Percentiles rank a stretch among this genome's conserved stretches.
phyloP scores from a whole-genome alignment of 2,329 filamentous ascomycete species.

The Stagonosporopsis cucurbitacearum region DNA sequence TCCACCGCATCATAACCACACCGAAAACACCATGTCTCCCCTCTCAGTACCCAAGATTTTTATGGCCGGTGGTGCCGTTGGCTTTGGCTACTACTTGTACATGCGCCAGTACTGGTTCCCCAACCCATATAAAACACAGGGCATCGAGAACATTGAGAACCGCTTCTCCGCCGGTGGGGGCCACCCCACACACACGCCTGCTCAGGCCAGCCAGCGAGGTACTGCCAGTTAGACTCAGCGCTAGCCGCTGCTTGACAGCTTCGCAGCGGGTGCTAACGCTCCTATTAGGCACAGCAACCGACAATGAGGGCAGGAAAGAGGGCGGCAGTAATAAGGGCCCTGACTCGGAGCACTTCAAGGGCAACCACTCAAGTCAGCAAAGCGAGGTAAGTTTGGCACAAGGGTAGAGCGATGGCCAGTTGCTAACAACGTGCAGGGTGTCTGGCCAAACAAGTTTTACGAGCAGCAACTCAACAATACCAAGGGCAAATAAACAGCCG shows the following conservation, averaged over 20 bases:
- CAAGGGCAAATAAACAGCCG: conserved; percentile 41
- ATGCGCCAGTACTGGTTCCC: conserved; percentile 49
- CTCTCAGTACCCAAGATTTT: conserved; percentile 48
- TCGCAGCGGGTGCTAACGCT: conserved; percentile 1
- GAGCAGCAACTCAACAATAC: conserved; percentile 41
- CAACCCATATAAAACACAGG: conserved; percentile 47
- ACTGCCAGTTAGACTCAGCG: conserved; percentile 16
- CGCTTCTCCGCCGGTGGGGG: conserved; percentile 43
- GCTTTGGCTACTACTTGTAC: conserved; percentile 46
- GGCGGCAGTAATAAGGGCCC: conserved; percentile 34
- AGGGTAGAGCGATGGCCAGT: neutral
- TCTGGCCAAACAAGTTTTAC: conserved; percentile 43
- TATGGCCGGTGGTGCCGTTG: conserved; percentile 45
- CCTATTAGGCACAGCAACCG: conserved; percentile 26
- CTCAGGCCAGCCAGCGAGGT: conserved; percentile 36
- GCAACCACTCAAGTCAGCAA: conserved; percentile 37
- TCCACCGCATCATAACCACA: conserved; percentile 2
- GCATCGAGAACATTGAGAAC: conserved; percentile 44
- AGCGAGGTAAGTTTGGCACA: conserved; percentile 26
- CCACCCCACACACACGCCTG: conserved; percentile 41
- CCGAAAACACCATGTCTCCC: conserved; percentile 36
- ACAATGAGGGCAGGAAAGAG: conserved; percentile 34
- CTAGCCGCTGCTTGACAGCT: neutral
- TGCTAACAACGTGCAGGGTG: conserved; percentile 22
- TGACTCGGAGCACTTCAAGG: conserved; percentile 37